Evolutionary conservation across 1,139 yeast species (phyloP).

Genomic region (Meyerozyma carpophila): DNA sequence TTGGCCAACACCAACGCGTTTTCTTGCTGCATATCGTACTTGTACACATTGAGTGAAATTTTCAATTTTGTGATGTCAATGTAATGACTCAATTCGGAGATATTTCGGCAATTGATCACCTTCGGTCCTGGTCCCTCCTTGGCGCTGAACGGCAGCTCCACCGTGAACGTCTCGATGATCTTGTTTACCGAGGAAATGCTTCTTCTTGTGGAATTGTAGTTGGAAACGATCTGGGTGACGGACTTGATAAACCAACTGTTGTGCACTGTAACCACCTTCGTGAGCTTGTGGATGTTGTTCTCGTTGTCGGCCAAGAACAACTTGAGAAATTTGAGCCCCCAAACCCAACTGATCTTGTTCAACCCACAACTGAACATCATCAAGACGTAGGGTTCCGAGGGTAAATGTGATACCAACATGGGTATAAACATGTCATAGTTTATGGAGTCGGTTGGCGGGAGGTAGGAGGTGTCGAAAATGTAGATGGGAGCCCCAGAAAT

Average conservation of each 20-base stretch:
- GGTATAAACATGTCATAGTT: slow-evolving; percentile 38
- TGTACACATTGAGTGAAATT: slow-evolving; percentile 70
- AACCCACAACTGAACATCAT: slow-evolving; percentile 79
- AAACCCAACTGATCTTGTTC: slow-evolving; percentile 62
- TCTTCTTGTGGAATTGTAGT: slow-evolving; percentile 34
- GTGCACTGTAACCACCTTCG: slow-evolving; percentile 74
- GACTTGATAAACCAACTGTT: slow-evolving; percentile 89
- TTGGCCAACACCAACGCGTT: slow-evolving; percentile 15
- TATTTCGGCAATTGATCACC: slow-evolving; percentile 46
- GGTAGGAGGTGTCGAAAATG: slow-evolving; percentile 70
- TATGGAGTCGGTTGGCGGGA: slow-evolving; percentile 52
- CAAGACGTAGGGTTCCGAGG: slow-evolving; percentile 54
- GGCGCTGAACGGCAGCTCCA: slow-evolving; percentile 25
- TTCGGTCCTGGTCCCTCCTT: slow-evolving; percentile 13
- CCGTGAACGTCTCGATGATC: slow-evolving; percentile 23
- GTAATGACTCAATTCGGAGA: slow-evolving; percentile 57
- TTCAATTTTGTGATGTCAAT: slow-evolving; percentile 74
- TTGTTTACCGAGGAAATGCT: slow-evolving; percentile 24
- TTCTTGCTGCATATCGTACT: slow-evolving; percentile 32
- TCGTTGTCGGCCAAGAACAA: slow-evolving; percentile 51
- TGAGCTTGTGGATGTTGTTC: slow-evolving; percentile 43
- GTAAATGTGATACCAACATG: slow-evolving; percentile 39
- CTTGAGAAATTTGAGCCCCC: slow-evolving; percentile 73
- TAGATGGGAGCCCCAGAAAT: slow-evolving; percentile 59
- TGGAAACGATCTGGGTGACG: slow-evolving; percentile 65